Percentiles rank a stretch among this genome's conserved stretches.
Conservation (phyloP, 169 alveolate species). For the Plasmodium ovale region DNA sequence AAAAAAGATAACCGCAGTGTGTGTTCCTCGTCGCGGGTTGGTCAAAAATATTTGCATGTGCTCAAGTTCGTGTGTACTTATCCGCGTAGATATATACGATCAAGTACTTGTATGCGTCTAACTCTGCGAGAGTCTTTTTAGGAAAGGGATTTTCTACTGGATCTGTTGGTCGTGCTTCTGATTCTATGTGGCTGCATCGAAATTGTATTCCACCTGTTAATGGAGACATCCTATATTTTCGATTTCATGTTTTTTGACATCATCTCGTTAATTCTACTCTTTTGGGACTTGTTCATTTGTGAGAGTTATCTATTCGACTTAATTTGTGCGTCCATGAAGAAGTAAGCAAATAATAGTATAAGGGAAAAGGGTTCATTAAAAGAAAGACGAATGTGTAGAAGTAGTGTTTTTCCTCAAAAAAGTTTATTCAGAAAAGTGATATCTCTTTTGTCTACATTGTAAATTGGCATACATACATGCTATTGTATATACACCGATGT, state of each 20-base stretch:
- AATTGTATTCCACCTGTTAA: constrained; percentile 1
- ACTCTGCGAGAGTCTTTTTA: neutral
- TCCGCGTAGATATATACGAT: neutral
- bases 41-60: no score
- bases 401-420: neutral
- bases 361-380: neutral
- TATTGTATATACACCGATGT: neutral
- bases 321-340: constrained; percentile 13
- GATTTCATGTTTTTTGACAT: constrained; percentile 54
- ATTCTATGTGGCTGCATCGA: constrained; percentile 10
- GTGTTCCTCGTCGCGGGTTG: no score
- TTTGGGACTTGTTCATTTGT: constrained; percentile 24
- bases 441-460: no score
- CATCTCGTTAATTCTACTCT: constrained; percentile 17
- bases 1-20: no score
- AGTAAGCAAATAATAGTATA: constrained; percentile 5
- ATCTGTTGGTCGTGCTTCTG: constrained; percentile 12
- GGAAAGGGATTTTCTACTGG: constrained; percentile 30
- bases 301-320: constrained; percentile 35
- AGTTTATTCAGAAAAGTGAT: no score
- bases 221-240: constrained; percentile 13
- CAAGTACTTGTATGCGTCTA: neutral
- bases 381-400: neutral
- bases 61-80: neutral
- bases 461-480: no score